Conservation (phyloP, 371 early-diverging fungal species). For the Mortierella sp. region DNA sequence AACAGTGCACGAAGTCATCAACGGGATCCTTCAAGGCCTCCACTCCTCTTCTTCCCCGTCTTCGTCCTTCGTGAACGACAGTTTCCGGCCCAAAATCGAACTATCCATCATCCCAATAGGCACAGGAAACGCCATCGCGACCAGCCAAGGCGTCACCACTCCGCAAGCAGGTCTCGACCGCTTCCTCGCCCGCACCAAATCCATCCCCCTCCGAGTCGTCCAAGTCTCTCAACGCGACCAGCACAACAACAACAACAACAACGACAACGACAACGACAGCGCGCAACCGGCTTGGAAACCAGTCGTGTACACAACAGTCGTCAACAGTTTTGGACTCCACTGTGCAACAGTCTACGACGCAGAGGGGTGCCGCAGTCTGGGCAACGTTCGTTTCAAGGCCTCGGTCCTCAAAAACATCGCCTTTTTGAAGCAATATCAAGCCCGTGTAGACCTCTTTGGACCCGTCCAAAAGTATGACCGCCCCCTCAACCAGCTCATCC, state of each 20-base stretch:
- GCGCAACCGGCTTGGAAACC: conserved; percentile 10
- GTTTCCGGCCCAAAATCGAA: conserved; percentile 12
- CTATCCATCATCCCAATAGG: conserved; percentile 27
- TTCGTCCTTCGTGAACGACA: neutral
- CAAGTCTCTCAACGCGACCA: conserved; percentile 24
- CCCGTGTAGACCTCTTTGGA: conserved; percentile 23
- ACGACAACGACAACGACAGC: neutral
- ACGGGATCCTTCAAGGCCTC: conserved; percentile 36
- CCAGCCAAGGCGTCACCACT: conserved; percentile 29
- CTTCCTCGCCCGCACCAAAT: conserved; percentile 8
- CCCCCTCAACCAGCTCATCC: neutral
- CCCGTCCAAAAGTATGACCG: conserved; percentile 36
- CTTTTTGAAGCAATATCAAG: conserved; percentile 35
- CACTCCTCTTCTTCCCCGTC: neutral
- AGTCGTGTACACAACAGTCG: conserved; percentile 27
- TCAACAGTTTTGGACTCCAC: conserved; percentile 49
- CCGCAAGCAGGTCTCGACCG: conserved; percentile 29
- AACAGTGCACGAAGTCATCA: conserved; percentile 42
- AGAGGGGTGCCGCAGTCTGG: conserved; percentile 28
- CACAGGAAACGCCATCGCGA: conserved; percentile 47
- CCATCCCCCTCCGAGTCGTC: conserved; percentile 23
- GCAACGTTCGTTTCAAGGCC: conserved; percentile 40
- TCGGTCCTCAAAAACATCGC: conserved; percentile 36
- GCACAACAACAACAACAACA: neutral
- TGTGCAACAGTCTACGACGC: conserved; percentile 43